A percentile compares a stretch with the other conserved stretches of the same genome.
These are phyloP conservation scores for Pichia kudriavzevii DNA, from an alignment of 1,139 yeast species.

Conservation along the genomic window DNA sequence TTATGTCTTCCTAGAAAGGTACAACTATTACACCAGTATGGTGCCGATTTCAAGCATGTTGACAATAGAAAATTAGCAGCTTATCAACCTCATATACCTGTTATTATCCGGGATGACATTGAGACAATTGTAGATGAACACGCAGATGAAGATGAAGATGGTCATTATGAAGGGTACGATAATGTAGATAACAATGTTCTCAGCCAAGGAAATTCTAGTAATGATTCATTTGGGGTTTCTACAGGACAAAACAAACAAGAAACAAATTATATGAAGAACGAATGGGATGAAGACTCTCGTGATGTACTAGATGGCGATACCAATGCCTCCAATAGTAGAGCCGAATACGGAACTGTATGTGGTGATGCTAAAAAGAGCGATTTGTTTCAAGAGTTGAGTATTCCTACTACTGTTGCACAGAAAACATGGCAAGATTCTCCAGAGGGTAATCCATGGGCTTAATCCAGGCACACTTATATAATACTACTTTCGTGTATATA, in stretches of 20 bases:
- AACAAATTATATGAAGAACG: neutral
- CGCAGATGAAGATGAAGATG: conserved; percentile 27
- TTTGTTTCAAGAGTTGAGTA: conserved; percentile 41
- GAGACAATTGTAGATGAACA: conserved; percentile 51
- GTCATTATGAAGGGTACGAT: neutral
- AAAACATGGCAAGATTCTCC: conserved; percentile 33
- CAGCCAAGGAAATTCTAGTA: neutral
- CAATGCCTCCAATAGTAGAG: neutral
- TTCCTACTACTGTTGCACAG: conserved; percentile 47
- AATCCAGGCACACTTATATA: too few relatives aligned
- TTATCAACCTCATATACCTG: conserved; percentile 58
- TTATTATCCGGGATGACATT: conserved; percentile 50
- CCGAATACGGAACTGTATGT: neutral
- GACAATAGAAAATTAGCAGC: conserved; percentile 37
- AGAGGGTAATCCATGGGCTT: conserved; percentile 29
- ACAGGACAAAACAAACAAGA: neutral
- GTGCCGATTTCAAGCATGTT: conserved; percentile 50
- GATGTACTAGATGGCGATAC: neutral
- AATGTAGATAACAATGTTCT: neutral
- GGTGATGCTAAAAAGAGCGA: conserved; percentile 30
- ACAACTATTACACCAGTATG: conserved; percentile 54
- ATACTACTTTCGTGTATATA: too few relatives aligned
- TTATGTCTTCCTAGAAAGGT: conserved; percentile 51
- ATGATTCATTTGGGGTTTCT: neutral
- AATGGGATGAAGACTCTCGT: neutral